Evolutionary conservation across 805 yeast genomes (phyloP).

Genomic region (Candida suzukii): DNA sequence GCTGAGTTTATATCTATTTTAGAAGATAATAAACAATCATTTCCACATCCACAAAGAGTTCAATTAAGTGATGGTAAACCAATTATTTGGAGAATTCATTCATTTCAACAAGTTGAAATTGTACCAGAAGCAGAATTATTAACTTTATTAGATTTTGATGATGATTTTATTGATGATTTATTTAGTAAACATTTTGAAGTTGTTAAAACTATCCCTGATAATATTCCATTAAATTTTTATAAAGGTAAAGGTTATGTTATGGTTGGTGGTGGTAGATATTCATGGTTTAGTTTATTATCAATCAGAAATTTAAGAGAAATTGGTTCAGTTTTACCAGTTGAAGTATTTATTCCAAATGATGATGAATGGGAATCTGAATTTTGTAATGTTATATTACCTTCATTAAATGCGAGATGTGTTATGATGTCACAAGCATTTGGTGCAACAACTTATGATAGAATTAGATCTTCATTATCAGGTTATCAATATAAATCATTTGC

Average conservation of each 20-base stretch:
- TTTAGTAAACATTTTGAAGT: constrained; percentile 40
- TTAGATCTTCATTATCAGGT: constrained; percentile 17
- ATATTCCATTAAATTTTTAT: constrained; percentile 17
- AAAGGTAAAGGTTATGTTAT: constrained; percentile 29
- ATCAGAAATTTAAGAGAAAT: constrained; percentile 34
- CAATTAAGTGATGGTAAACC: constrained; percentile 12
- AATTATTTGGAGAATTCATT: constrained; percentile 16
- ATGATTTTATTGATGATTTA: constrained; percentile 38
- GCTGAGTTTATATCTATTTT: constrained; percentile 6
- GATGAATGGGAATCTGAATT: constrained; percentile 33
- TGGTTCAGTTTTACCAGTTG: constrained; percentile 38
- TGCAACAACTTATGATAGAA: constrained; percentile 9
- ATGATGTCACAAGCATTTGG: constrained; percentile 31
- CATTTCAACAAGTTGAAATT: constrained; percentile 8
- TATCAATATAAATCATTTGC: constrained; percentile 37
- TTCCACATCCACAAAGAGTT: constrained; percentile 14
- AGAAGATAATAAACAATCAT: constrained; percentile 4
- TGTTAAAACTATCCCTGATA: constrained; percentile 41
- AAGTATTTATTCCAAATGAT: constrained; percentile 33
- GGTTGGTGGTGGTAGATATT: constrained; percentile 37
- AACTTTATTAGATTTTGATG: constrained; percentile 7
- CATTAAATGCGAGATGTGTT: constrained; percentile 36
- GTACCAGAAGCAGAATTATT: constrained; percentile 4
- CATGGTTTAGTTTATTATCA: constrained; percentile 34
- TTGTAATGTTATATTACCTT: constrained; percentile 32